phyloP scores from a whole-genome alignment of 306 rosid genomes.

The Geum urbanum region DNA sequence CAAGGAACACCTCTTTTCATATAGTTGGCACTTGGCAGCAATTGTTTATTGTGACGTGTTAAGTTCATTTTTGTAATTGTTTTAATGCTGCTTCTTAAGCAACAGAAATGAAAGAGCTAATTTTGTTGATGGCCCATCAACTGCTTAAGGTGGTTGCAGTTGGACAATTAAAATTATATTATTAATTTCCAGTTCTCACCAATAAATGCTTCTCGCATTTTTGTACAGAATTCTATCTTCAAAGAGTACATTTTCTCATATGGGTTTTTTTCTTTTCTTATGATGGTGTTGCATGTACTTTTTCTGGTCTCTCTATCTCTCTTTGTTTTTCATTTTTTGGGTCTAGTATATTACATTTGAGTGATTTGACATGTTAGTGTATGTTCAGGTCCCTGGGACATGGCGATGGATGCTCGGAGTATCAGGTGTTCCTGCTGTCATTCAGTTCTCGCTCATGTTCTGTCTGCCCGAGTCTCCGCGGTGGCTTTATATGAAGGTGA shows the following conservation, averaged over 20 bases:
- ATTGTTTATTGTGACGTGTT: not conserved
- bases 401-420: slow-evolving; percentile 99
- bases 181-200: not conserved
- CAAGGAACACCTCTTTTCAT: not conserved
- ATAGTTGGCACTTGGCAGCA: not conserved
- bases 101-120: not conserved
- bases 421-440: slow-evolving; percentile 70
- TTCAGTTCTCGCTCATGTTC: slow-evolving; percentile 77
- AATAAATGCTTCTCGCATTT: not conserved
- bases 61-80: not conserved
- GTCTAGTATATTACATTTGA: not conserved
- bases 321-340: too few relatives aligned
- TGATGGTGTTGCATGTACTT: not conserved
- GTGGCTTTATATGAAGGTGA: slow-evolving; percentile 90
- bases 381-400: slow-evolving; percentile 70
- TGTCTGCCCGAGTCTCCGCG: slow-evolving; percentile 84
- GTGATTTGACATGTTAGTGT: slow-evolving; percentile 18
- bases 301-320: not conserved
- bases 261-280: too few relatives aligned
- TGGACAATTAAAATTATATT: not conserved
- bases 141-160: not conserved
- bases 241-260: not conserved
- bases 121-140: too few relatives aligned
- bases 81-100: not conserved
- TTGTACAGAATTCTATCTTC: not conserved